Evolutionary conservation across 805 yeast species (phyloP).

Genomic region (Saturnispora mendoncae): DNA sequence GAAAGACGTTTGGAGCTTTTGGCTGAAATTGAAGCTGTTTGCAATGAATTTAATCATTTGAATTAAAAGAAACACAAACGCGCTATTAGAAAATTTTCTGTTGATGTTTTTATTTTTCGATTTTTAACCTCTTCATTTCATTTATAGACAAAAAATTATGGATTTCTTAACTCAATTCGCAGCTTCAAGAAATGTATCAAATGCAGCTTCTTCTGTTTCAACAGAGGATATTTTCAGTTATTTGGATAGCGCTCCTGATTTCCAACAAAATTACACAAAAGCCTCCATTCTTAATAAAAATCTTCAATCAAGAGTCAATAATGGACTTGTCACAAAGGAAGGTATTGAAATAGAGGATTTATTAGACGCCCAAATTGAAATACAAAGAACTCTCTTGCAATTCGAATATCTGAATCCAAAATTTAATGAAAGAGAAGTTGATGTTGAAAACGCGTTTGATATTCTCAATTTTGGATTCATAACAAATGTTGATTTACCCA

Average conservation of each 20-base stretch:
- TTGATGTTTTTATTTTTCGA: not conserved
- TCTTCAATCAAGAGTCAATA: not conserved
- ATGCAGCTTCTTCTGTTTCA: not conserved
- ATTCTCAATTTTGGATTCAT: not conserved
- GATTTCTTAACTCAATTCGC: not conserved
- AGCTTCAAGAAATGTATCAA: not conserved
- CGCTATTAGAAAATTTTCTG: not conserved
- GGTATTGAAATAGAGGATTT: conserved; percentile 7
- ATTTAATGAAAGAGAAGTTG: not conserved
- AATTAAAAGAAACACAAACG: conserved; percentile 1
- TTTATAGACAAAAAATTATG: too few relatives aligned
- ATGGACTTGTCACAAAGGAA: not conserved
- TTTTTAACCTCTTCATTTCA: not conserved
- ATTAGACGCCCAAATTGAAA: conserved; percentile 7
- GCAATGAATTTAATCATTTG: conserved; percentile 19
- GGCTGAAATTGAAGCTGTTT: conserved; percentile 35
- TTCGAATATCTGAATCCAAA: too few relatives aligned
- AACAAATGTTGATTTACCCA: not conserved
- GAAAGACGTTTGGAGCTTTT: conserved; percentile 42
- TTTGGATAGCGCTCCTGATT: not conserved
- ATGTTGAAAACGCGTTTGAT: not conserved
- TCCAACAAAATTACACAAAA: not conserved
- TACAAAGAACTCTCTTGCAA: conserved; percentile 15
- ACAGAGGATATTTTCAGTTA: not conserved
- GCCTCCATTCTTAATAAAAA: not conserved